phyloP scores from a whole-genome alignment of 306 rosid species.

The Adenanthera pavonina region DNA sequence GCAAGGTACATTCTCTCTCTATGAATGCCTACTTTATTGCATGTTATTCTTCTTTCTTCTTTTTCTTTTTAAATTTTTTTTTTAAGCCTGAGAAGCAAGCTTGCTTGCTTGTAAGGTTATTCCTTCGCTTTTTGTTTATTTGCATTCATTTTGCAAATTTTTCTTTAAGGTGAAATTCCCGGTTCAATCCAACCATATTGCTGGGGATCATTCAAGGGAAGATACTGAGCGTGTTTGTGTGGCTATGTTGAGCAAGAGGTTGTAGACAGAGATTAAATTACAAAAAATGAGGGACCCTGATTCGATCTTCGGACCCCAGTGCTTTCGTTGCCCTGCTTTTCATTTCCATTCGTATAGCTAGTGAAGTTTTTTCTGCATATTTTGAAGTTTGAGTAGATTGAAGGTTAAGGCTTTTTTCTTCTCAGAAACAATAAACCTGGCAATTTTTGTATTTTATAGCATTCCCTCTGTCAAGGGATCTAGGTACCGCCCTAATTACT shows the following conservation, averaged over 20 bases:
- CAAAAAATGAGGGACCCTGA: conserved; percentile 72
- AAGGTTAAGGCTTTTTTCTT: conserved; percentile 54
- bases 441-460: conserved; percentile 61
- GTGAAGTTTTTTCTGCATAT: conserved; percentile 44
- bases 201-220: conserved; percentile 45
- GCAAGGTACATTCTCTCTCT: conserved; percentile 51
- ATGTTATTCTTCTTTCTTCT: neutral
- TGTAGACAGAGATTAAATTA: conserved; percentile 37
- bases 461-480: conserved; percentile 47
- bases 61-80: neutral
- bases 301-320: conserved; percentile 43
- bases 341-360: conserved; percentile 44
- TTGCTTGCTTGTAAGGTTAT: conserved; percentile 82
- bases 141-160: conserved; percentile 28
- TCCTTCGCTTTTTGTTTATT: conserved; percentile 44
- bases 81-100: conserved; percentile 35
- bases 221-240: conserved; percentile 46
- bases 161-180: conserved; percentile 42
- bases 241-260: conserved; percentile 47
- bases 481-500: conserved; percentile 43
- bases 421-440: conserved; percentile 59
- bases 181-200: conserved; percentile 43
- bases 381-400: conserved; percentile 37
- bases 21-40: neutral
- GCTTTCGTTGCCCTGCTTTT: conserved; percentile 45